These are phyloP conservation scores for Pestalotiopsis sp. DNA, from an alignment of 2,329 filamentous ascomycete genomes.

Conservation along the genomic window DNA sequence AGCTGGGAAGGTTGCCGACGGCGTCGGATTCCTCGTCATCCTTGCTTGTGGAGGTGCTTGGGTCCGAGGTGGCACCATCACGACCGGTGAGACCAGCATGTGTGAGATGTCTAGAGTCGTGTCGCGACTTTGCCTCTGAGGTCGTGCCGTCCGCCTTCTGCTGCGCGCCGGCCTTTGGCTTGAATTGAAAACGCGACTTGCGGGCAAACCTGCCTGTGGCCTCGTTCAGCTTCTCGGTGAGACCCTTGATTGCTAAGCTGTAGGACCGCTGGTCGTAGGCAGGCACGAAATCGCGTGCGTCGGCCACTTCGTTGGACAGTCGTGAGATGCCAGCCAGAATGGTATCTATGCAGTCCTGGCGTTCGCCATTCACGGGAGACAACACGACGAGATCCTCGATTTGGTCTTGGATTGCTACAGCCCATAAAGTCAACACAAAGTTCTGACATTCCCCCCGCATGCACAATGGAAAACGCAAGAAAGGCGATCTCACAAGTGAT, in stretches of 20 bases:
- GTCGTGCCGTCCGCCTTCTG: slow-evolving; percentile 23
- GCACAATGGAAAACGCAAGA: not conserved
- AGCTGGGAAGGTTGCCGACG: slow-evolving; percentile 37
- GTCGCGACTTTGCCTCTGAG: not conserved
- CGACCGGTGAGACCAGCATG: not conserved
- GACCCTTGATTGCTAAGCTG: slow-evolving; percentile 76
- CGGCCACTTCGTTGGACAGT: slow-evolving; percentile 81
- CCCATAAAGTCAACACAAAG: not conserved
- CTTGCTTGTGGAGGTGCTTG: slow-evolving; percentile 8
- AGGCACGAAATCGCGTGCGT: slow-evolving; percentile 79
- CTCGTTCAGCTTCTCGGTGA: slow-evolving; percentile 77
- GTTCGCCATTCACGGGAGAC: slow-evolving; percentile 69
- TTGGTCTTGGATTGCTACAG: slow-evolving; percentile 71
- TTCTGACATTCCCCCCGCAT: not conserved
- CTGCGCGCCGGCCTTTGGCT: slow-evolving; percentile 49
- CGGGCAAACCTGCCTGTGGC: slow-evolving; percentile 69
- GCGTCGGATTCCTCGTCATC: slow-evolving; percentile 32
- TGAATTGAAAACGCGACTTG: slow-evolving; percentile 84
- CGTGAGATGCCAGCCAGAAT: slow-evolving; percentile 78
- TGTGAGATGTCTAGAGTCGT: not conserved
- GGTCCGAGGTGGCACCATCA: not conserved
- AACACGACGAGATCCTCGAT: slow-evolving; percentile 69
- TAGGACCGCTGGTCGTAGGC: slow-evolving; percentile 90
- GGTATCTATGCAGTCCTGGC: slow-evolving; percentile 78
- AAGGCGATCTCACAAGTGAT: slow-evolving; percentile 60